Base-by-base conservation (phyloP, 83 land plant genomes). In the Picea mariana region DNA sequence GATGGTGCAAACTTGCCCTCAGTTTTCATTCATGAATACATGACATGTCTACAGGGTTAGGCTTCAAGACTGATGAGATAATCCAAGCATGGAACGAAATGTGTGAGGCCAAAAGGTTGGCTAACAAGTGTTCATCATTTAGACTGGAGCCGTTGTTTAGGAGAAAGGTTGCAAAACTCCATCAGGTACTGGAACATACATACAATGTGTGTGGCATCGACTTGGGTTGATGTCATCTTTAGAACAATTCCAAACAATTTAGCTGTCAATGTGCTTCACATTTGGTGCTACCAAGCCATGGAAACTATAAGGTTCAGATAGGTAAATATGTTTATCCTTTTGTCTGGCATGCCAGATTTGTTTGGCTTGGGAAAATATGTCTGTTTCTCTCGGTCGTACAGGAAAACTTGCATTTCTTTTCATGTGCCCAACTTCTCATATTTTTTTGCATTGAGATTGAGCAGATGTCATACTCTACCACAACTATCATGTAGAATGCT, bases 61-160 rank as follows among this genome's bases (percentile, higher is more conserved):
- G 89, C 1, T 91, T 90, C 85, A 90, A 87, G 60, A 89, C 91
- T 69, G 94, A 93, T 81, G 96, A 91, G 84, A 92, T 92, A 73
- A 85, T 93, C 38, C 92, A 92, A 81, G 96, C 93, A 69, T 90
- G 94, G 92, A 88, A 89, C 82, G 96, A 91, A 79, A 91, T 91
- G 92, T 85, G 92, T 81, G 94, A 92, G 83, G 94, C 91, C 65
- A 89, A 89, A 81, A 94, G 91, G 84, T 94, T 91, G 91, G 83
- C 80, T 71, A 80, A 78, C 75, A 87, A 88, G 58, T 84, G 79
- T 26, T 80, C 94, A 78, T 92, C 94, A 69, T 89, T 87, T 64
- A 84, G 90, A 27, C 81, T 92, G 6, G 94, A 92, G 77, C 95
- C 94, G 52, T 67, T 91, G 64, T 84, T 91, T 81, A 85, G 92